Evolutionary conservation across 345 rosid species (phyloP).

Genomic region (Acer negundo): DNA sequence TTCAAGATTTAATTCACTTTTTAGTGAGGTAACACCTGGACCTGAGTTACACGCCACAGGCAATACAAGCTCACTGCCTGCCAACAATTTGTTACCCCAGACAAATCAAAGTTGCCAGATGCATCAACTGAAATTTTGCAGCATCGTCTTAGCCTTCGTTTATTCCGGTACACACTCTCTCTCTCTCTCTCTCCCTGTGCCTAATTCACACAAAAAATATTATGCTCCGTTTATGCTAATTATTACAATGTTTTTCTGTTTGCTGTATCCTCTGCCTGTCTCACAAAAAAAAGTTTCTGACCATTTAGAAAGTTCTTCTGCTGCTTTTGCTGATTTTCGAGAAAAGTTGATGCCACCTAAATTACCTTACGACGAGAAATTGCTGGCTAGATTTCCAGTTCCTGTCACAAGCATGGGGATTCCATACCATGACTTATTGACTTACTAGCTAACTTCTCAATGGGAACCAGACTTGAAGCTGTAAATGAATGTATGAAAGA

Average conservation of each 20-base stretch:
- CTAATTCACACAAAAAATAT: neutral
- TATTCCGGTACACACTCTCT: conserved; percentile 46
- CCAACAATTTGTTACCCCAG: conserved; percentile 57
- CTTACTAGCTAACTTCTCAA: conserved; percentile 67
- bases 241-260: conserved; percentile 25
- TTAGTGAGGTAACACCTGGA: conserved; percentile 31
- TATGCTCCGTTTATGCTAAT: conserved; percentile 2
- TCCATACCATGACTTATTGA: conserved; percentile 73
- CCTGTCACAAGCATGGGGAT: conserved; percentile 46
- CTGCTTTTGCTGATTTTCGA: conserved; percentile 71
- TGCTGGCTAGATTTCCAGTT: conserved; percentile 64
- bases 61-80: conserved; percentile 38
- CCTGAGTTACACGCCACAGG: conserved; percentile 29
- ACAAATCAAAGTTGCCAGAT: conserved; percentile 55
- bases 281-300: conserved; percentile 57
- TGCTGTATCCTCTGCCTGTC: conserved; percentile 61
- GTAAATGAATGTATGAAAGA: conserved; percentile 59
- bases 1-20: conserved; percentile 1
- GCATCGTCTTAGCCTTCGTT: conserved; percentile 35
- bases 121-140: conserved; percentile 53
- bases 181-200: neutral
- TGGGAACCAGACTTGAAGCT: conserved; percentile 77
- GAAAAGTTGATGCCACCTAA: conserved; percentile 69
- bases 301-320: conserved; percentile 48
- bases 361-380: conserved; percentile 72